Evolutionary conservation across 169 alveolate species (phyloP).

Genomic region (Plasmodium falciparum): DNA sequence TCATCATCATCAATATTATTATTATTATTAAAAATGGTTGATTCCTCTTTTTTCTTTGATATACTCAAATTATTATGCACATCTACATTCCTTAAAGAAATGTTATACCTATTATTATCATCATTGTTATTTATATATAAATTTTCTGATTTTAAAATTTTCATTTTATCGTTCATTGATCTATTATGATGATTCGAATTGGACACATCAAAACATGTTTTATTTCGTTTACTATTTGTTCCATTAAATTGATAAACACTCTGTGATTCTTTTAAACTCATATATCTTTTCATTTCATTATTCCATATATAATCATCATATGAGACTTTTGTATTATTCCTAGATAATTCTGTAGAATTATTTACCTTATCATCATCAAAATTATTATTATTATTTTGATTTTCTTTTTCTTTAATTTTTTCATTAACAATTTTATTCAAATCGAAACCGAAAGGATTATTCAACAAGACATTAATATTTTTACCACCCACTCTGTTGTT

Average conservation of each 20-base stretch:
- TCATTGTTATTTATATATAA: too few species aligned
- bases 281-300: constrained; percentile 47
- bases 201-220: background rate
- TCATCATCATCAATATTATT: too few species aligned
- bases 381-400: background rate
- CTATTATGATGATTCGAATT: background rate
- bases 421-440: background rate
- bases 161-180: too few species aligned
- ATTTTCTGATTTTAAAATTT: too few species aligned
- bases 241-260: background rate
- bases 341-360: background rate
- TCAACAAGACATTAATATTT: constrained; percentile 7
- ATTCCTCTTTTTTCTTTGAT: too few species aligned
- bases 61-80: too few species aligned
- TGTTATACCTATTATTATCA: too few species aligned
- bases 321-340: constrained; percentile 15
- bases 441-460: constrained; percentile 62
- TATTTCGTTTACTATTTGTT: background rate
- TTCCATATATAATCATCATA: constrained; percentile 66
- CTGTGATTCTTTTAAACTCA: background rate
- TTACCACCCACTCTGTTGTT: constrained; percentile 11
- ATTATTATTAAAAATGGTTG: too few species aligned
- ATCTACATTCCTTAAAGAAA: too few species aligned
- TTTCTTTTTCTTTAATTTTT: background rate
- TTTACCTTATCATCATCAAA: background rate